Conservation (phyloP, 1,139 yeast genomes). For the Keqinozyma sinolaborantium region DNA sequence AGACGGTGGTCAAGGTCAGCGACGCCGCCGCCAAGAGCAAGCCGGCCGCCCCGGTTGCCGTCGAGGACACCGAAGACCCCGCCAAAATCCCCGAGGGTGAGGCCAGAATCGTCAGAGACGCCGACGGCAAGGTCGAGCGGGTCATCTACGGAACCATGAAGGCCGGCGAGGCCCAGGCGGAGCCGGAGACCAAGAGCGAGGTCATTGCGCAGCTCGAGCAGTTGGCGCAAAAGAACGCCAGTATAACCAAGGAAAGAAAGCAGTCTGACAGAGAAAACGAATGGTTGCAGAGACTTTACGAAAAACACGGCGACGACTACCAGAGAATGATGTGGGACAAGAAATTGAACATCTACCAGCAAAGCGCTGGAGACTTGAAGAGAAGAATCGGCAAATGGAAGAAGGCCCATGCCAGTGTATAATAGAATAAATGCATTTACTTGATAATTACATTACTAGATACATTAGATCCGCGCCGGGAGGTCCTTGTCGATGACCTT, state of each 20-base stretch:
- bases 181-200: constrained; percentile 31
- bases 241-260: constrained; percentile 46
- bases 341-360: constrained; percentile 79
- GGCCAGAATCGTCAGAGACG: constrained; percentile 75
- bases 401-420: constrained; percentile 27
- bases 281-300: constrained; percentile 64
- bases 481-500: constrained; percentile 36
- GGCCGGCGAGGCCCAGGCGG: constrained; percentile 16
- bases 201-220: constrained; percentile 70
- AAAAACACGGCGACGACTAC: constrained; percentile 84
- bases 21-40: constrained; percentile 24
- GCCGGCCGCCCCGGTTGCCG: constrained; percentile 29
- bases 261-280: constrained; percentile 72
- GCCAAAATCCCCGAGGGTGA: constrained; percentile 70
- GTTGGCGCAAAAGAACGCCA: constrained; percentile 51
- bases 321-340: constrained; percentile 90
- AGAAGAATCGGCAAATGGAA: constrained; percentile 69
- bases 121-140: constrained; percentile 62
- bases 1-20: constrained; percentile 38
- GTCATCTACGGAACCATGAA: constrained; percentile 69
- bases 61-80: constrained; percentile 47
- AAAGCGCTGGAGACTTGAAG: constrained; percentile 78
- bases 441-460: neutral
- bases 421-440: constrained; percentile 4
- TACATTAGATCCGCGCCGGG: constrained; percentile 24